Conservation (phyloP, 2,329 filamentous ascomycete species). For the Fusarium armeniacum region DNA sequence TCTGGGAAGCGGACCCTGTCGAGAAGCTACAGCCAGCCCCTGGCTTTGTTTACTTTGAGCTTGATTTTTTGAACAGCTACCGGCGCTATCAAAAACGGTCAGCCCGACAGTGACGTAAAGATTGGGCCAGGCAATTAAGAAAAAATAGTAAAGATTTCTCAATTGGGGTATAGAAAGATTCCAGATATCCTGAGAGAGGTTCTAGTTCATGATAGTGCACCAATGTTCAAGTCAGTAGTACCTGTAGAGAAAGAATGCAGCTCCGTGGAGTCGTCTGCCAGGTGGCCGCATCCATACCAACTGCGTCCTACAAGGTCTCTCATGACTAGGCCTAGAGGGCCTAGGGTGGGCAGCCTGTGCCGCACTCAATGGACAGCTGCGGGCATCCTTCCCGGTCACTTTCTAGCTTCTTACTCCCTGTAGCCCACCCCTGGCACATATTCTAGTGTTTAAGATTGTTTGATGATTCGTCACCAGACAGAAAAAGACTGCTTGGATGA, state of each 20-base stretch:
- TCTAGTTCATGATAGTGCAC: background rate
- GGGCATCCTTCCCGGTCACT: conserved; percentile 15
- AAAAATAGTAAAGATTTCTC: conserved; percentile 1
- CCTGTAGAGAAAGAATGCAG: conserved; percentile 33
- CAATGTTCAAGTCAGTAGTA: background rate
- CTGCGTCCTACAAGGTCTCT: conserved; percentile 16
- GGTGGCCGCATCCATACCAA: conserved; percentile 39
- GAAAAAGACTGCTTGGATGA: conserved; percentile 14
- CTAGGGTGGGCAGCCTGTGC: conserved; percentile 10
- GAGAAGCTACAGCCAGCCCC: conserved; percentile 45
- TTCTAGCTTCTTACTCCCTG: conserved; percentile 19
- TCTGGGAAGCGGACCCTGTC: conserved; percentile 55
- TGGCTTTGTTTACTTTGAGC: conserved; percentile 59
- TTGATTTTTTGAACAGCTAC: conserved; percentile 52
- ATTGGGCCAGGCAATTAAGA: conserved; percentile 14
- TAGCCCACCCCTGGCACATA: background rate
- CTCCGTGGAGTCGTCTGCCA: conserved; percentile 37
- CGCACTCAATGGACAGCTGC: conserved; percentile 21
- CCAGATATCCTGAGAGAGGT: background rate
- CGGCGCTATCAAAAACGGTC: conserved; percentile 17
- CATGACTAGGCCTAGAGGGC: conserved; percentile 18
- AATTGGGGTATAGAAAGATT: background rate
- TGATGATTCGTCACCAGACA: conserved; percentile 14
- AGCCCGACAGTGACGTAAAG: conserved; percentile 27
- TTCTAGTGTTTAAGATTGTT: conserved; percentile 21